phyloP scores from a whole-genome alignment of 139 green algal species.

The Chlamydomonas asymmetrica region DNA sequence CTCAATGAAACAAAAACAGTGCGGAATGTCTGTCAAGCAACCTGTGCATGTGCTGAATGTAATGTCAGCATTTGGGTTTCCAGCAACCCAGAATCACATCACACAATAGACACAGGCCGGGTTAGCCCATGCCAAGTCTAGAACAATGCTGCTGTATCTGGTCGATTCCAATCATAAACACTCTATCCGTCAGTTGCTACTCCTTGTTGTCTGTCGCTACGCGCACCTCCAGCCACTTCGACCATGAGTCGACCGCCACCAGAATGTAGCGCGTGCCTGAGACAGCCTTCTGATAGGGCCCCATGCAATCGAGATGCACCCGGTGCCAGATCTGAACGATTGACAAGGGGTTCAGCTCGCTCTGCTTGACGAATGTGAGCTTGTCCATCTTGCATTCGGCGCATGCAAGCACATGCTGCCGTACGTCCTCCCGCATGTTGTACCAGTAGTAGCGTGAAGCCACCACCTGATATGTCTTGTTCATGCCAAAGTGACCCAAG shows the following conservation, averaged over 20 bases:
- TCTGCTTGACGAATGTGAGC: neutral
- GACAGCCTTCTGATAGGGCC: neutral
- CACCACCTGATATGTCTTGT: neutral
- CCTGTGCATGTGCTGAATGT: no score
- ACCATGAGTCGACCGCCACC: neutral
- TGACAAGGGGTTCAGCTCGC: neutral
- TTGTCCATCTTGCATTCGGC: neutral
- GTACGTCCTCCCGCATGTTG: neutral
- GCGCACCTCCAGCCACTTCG: conserved; percentile 8
- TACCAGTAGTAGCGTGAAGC: neutral
- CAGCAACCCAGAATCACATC: no score
- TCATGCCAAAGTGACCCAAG: neutral
- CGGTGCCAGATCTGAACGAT: neutral
- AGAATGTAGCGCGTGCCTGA: neutral
- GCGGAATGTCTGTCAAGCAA: no score
- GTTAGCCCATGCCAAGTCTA: no score
- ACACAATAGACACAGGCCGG: no score
- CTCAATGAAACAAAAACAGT: no score
- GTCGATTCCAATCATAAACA: no score
- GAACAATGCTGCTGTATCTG: no score
- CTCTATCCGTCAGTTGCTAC: no score
- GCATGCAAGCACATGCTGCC: neutral
- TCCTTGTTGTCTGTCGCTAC: neutral
- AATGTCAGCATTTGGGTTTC: no score
- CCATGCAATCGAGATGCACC: conserved; percentile 4